Base-by-base conservation (phyloP, 179 eudicot species). In the Amaranthus tricolor region DNA sequence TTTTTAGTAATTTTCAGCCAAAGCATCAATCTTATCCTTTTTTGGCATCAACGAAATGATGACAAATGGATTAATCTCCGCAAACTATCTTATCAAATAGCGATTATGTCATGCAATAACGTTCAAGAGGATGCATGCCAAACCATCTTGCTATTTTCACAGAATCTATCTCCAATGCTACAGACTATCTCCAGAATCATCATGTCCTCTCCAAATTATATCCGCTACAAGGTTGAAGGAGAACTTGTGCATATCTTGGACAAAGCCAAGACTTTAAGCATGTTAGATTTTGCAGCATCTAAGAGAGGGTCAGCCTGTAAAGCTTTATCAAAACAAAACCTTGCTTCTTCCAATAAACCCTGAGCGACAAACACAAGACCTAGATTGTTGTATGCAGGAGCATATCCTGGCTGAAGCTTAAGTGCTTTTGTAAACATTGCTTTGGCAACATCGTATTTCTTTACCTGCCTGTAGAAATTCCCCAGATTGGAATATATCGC, bases 281-380 rank as follows among this genome's bases (percentile, higher is more conserved):
- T 82, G 86, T 95, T 95, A 58, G 98, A 95, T 79, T 86, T 91
- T 61, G 99, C 98, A 70, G 98, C 98, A 88, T 95, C 99, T 76
- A 93, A 82, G 71, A 93, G 84, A 17, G 98, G 92, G 66, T 95
- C 99, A 19, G 89, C 85, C 75, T 86, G 85, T 64, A 87, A 76
- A 59, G 99, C 98, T 82, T 93, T 93, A 77, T 87, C 86, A 79
- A 95, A 95, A 86, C 96, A 93, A 85, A 79, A 89, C 76, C 93
- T 91, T 49, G 99, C 99, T 83, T 95, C 98, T 49, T 93, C 97
- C 76, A 90, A 83, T 62, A 72, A 76, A 71, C 95, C 90, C 83
- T 95, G 96, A 11, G 96, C 97, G 24, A 91, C 96, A 84, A 89
- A 95, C 63, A 91, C 98, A 72, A 95, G 99, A 43, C 99, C 99